Evolutionary conservation across 108 stramenopile species (phyloP).

Genomic region (Discostella pseudostelligera): DNA sequence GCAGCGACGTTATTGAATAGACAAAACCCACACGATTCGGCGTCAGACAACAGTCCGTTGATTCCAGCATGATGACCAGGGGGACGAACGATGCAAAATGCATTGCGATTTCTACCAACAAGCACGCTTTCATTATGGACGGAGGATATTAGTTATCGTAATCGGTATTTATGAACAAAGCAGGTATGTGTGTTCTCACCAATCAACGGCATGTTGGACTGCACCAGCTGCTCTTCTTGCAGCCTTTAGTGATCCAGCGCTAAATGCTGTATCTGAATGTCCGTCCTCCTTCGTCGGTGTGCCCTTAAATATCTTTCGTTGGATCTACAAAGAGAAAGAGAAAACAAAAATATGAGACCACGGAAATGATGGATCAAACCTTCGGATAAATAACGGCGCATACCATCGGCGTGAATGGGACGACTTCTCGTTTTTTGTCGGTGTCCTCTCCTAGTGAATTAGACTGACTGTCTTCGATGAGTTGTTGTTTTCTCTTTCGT

Average conservation of each 20-base stretch:
- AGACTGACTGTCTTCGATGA: slow-evolving; percentile 33
- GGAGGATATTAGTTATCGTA: slow-evolving; percentile 11
- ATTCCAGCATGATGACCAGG: slow-evolving; percentile 98
- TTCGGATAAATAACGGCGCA: background rate
- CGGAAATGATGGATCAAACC: background rate
- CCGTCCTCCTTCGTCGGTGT: slow-evolving; percentile 55
- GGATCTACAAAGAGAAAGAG: slow-evolving; percentile 40
- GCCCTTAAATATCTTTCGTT: slow-evolving; percentile 72
- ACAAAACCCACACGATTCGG: slow-evolving; percentile 97
- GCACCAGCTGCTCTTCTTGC: slow-evolving; percentile 90
- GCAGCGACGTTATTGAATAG: slow-evolving; percentile 97
- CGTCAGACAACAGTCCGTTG: slow-evolving; percentile 86
- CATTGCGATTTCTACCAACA: slow-evolving; percentile 88
- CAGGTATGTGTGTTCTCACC: slow-evolving; percentile 35
- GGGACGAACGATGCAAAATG: slow-evolving; percentile 95
- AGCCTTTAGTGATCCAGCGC: slow-evolving; percentile 83
- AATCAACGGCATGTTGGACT: slow-evolving; percentile 92
- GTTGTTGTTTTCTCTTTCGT: slow-evolving; percentile 50
- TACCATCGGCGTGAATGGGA: slow-evolving; percentile 86
- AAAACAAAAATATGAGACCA: background rate
- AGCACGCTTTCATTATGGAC: slow-evolving; percentile 50
- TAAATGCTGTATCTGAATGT: slow-evolving; percentile 89
- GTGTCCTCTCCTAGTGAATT: slow-evolving; percentile 5
- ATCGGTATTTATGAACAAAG: too few species aligned
- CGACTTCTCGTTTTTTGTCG: slow-evolving; percentile 45